phyloP scores from a whole-genome alignment of 2,329 filamentous ascomycete species.

The Sporothrix luriei region DNA sequence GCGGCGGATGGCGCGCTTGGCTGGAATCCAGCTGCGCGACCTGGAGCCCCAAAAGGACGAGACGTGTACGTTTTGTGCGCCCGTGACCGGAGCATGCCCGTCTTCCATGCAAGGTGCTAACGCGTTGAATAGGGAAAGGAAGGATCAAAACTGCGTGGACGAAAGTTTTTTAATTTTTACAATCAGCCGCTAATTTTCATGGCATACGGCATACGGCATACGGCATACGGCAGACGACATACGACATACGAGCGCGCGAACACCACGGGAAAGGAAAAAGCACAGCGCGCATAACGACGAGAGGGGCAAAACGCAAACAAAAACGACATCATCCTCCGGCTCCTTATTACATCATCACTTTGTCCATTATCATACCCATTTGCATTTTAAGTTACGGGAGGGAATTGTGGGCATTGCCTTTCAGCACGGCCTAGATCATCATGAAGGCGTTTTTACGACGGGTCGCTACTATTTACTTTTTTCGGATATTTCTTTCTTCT shows the following conservation, averaged over 20 bases:
- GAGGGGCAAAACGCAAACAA: neutral
- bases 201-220: neutral
- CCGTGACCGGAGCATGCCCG: neutral
- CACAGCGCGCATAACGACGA: conserved; percentile 12
- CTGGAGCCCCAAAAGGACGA: conserved; percentile 35
- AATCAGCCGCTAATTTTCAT: neutral
- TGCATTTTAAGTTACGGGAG: conserved; percentile 28
- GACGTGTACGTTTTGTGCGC: conserved; percentile 13
- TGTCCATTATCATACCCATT: conserved; percentile 33
- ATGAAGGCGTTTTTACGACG: conserved; percentile 12
- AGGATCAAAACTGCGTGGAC: neutral
- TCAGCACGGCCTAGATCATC: neutral
- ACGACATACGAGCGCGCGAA: neutral
- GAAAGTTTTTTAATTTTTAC: conserved; percentile 10
- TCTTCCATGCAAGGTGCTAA: neutral
- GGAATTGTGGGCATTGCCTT: neutral
- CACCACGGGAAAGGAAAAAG: neutral
- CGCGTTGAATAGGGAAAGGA: conserved; percentile 16
- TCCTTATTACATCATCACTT: conserved; percentile 2
- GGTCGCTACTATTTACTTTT: neutral
- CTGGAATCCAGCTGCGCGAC: conserved; percentile 36
- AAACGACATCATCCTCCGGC: neutral
- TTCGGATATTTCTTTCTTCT: neutral
- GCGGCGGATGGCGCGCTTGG: conserved; percentile 41
- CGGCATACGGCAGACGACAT: too few relatives aligned